Percentiles rank a stretch among this genome's conserved stretches.
Conservation (phyloP, 345 rosid genomes). For the Fremontodendron californicum region DNA sequence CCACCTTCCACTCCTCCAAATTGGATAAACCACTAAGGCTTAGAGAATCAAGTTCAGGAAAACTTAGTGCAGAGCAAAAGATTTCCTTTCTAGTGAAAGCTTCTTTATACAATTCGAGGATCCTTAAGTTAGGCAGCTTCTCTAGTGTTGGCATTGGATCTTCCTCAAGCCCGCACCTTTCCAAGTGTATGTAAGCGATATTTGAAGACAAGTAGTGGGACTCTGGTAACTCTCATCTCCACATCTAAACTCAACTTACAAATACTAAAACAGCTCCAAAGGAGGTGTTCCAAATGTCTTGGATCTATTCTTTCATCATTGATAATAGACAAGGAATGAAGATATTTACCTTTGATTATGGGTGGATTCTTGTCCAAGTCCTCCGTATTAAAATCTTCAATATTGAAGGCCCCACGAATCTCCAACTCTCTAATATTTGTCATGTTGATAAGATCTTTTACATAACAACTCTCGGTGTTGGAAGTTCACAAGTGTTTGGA, state of each 20-base stretch:
- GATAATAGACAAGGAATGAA: background rate
- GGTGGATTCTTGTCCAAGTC: background rate
- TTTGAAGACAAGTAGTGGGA: background rate
- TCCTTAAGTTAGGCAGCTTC: conserved; percentile 2
- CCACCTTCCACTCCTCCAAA: conserved; percentile 22
- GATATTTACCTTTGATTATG: background rate
- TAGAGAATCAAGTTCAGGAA: conserved; percentile 16
- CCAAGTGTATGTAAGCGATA: background rate
- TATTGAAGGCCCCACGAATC: background rate
- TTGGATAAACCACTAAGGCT: background rate
- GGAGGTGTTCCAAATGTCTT: background rate
- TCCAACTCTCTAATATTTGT: background rate
- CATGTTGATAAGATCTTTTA: background rate
- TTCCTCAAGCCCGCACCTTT: background rate
- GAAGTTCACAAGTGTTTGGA: background rate
- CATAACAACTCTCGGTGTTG: background rate
- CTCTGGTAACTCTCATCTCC: background rate
- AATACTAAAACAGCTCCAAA: background rate
- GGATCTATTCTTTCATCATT: background rate
- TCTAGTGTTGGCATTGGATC: conserved; percentile 9
- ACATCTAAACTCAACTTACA: background rate
- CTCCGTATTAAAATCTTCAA: background rate
- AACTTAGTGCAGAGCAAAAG: conserved; percentile 20
- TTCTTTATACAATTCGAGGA: background rate
- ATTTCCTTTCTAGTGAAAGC: background rate